phyloP scores from a whole-genome alignment of 1,139 yeast genomes.

The Geotrichum restrictum region DNA sequence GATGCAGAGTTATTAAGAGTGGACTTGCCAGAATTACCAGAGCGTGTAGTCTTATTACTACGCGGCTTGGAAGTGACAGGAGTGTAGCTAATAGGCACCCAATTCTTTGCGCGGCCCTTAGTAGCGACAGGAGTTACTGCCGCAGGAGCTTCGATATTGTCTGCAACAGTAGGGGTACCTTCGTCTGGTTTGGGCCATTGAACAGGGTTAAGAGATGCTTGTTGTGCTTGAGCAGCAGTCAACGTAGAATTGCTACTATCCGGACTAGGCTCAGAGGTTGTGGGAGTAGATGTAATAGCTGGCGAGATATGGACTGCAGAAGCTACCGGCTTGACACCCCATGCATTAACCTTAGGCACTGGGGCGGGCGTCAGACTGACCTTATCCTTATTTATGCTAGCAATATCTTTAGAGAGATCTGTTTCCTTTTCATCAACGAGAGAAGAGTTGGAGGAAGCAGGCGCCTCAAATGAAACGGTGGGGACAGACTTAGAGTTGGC shows the following conservation, averaged over 20 bases:
- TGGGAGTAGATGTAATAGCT: conserved; percentile 11
- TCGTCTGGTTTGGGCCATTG: conserved; percentile 20
- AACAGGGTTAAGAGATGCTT: conserved; percentile 12
- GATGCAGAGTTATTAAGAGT: conserved; percentile 4
- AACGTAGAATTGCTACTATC: conserved; percentile 18
- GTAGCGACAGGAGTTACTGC: conserved; percentile 2
- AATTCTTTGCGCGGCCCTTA: conserved; percentile 6
- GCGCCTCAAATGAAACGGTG: conserved; percentile 1
- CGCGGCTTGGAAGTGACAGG: conserved; percentile 16
- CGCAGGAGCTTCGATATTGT: not conserved
- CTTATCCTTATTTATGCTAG: conserved; percentile 23
- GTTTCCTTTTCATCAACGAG: conserved; percentile 27
- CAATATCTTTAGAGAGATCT: conserved; percentile 19
- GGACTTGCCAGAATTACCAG: conserved; percentile 6
- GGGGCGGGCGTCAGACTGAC: conserved; percentile 44
- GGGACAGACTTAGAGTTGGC: not conserved
- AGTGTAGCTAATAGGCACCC: conserved; percentile 16
- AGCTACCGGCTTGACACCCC: conserved; percentile 32
- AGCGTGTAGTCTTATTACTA: conserved; percentile 16
- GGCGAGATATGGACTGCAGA: conserved; percentile 21
- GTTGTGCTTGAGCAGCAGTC: conserved; percentile 23
- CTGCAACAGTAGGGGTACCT: not conserved
- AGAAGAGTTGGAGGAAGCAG: conserved; percentile 33
- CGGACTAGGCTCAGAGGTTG: not conserved
- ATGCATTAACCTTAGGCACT: conserved; percentile 42